Conservation (phyloP, 176 grass and related monocot genomes). For the Olyra latifolia region DNA sequence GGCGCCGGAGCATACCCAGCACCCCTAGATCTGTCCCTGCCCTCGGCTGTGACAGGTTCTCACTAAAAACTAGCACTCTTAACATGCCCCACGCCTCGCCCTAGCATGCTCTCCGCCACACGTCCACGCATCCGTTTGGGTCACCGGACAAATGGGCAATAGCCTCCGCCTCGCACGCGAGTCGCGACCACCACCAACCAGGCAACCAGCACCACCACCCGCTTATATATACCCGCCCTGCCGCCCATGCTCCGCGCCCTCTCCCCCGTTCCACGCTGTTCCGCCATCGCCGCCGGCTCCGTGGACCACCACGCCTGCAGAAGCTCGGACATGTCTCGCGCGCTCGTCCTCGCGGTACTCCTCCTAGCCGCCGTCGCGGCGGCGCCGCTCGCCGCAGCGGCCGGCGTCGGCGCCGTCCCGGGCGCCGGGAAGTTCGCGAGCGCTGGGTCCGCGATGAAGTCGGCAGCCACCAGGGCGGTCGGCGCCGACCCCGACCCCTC, state of each 20-base stretch:
- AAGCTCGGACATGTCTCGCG: conserved; percentile 31
- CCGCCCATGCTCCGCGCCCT: not conserved
- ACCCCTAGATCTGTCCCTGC: no score
- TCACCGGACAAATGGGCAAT: no score
- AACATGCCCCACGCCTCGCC: no score
- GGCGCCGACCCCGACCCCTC: conserved; percentile 2
- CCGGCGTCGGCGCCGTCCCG: not conserved
- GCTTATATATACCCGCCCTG: not conserved
- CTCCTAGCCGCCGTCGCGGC: conserved; percentile 19
- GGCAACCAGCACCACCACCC: not conserved
- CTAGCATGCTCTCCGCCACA: no score
- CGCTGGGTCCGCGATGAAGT: not conserved
- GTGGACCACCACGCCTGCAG: not conserved
- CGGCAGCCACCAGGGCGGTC: not conserved
- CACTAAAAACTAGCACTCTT: no score
- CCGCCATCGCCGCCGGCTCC: not conserved
- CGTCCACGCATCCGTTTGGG: no score
- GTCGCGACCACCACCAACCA: not conserved
- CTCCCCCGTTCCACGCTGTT: no score
- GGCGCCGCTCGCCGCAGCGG: conserved; percentile 10
- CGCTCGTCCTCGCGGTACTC: conserved; percentile 18
- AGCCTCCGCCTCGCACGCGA: not conserved
- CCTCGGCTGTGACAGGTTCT: no score
- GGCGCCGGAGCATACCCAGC: no score
- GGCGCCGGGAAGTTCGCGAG: not conserved